Evolutionary conservation across 2,329 filamentous ascomycete species (phyloP).

Genomic region (Aplosporella prunicola): DNA sequence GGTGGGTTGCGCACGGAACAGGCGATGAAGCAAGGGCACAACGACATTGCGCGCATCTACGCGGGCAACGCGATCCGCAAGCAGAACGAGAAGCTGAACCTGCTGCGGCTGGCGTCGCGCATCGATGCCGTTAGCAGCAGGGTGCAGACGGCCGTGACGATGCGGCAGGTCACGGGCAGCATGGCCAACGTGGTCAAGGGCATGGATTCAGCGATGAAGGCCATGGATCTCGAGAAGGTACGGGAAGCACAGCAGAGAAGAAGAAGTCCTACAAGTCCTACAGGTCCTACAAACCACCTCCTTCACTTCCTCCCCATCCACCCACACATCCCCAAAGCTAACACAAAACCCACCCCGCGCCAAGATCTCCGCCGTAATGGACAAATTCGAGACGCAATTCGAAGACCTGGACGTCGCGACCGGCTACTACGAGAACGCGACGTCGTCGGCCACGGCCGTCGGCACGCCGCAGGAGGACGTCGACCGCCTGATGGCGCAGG

Average conservation of each 20-base stretch:
- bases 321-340: background rate
- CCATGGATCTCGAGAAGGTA: constrained; percentile 55
- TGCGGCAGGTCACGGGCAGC: constrained; percentile 51
- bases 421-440: constrained; percentile 77
- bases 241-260: too few species aligned
- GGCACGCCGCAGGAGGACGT: constrained; percentile 75
- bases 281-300: too few species aligned
- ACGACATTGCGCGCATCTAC: constrained; percentile 54
- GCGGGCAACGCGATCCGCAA: constrained; percentile 55
- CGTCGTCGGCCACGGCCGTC: constrained; percentile 64
- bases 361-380: constrained; percentile 57
- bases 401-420: constrained; percentile 44
- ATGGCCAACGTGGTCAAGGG: constrained; percentile 55
- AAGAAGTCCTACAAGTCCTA: too few species aligned
- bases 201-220: constrained; percentile 54
- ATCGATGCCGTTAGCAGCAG: constrained; percentile 51
- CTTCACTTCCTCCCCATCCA: background rate
- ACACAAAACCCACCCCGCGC: background rate
- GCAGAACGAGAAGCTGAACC: constrained; percentile 52
- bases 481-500: constrained; percentile 72
- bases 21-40: constrained; percentile 51
- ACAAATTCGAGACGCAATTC: constrained; percentile 52
- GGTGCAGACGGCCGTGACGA: constrained; percentile 55
- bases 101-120: constrained; percentile 46
- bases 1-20: constrained; percentile 18